Percentiles rank a stretch among this genome's conserved stretches.
phyloP scores from a whole-genome alignment of 768 basidiomycete species.

The Russula lepida region DNA sequence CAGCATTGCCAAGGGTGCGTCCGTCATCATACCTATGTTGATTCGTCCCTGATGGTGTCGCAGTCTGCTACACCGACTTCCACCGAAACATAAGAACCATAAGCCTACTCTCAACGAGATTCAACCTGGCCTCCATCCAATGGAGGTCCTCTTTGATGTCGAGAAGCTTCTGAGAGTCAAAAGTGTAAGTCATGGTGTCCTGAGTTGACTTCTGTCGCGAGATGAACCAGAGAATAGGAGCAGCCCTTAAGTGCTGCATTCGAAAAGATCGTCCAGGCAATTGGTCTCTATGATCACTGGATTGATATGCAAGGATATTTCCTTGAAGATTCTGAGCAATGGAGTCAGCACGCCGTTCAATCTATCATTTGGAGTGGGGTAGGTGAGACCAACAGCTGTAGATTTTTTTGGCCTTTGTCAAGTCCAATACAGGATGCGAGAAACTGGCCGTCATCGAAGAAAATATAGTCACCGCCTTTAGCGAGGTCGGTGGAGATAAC shows the following conservation, averaged over 20 bases:
- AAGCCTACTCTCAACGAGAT: constrained; percentile 59
- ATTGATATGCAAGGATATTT: constrained; percentile 46
- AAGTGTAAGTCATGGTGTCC: constrained; percentile 36
- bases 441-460: constrained; percentile 59
- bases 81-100: constrained; percentile 38
- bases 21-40: not conserved
- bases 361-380: constrained; percentile 62
- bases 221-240: not conserved
- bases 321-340: constrained; percentile 51
- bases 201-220: not conserved
- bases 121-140: constrained; percentile 65
- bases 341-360: constrained; percentile 67
- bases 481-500: constrained; percentile 47
- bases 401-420: constrained; percentile 3
- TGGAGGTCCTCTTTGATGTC: constrained; percentile 70
- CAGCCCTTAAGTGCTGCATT: constrained; percentile 41
- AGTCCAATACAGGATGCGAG: constrained; percentile 46
- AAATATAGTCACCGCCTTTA: constrained; percentile 59
- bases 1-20: constrained; percentile 72
- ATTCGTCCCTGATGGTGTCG: not conserved
- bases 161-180: constrained; percentile 63
- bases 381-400: constrained; percentile 35
- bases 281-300: constrained; percentile 66
- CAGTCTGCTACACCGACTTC: constrained; percentile 68
- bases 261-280: constrained; percentile 55